These are phyloP conservation scores for Aspergillus terreus DNA, from an alignment of 2,329 filamentous ascomycete genomes.

Conservation along the genomic window DNA sequence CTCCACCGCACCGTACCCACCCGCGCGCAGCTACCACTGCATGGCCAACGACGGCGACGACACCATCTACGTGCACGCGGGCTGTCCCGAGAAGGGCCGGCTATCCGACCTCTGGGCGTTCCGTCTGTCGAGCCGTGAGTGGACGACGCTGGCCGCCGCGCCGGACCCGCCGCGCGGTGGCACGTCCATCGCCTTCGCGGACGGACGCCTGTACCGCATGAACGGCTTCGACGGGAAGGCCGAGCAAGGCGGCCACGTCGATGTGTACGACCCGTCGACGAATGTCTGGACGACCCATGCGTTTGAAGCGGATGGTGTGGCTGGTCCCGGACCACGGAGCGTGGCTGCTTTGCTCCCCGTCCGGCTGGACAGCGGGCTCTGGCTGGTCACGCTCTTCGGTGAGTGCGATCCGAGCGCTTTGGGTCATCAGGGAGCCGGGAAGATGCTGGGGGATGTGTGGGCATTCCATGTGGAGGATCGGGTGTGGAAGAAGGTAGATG, in stretches of 20 bases:
- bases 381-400: constrained; percentile 51
- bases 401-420: constrained; percentile 52
- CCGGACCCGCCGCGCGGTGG: constrained; percentile 66
- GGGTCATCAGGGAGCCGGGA: constrained; percentile 54
- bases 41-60: constrained; percentile 60
- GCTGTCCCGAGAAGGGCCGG: constrained; percentile 62
- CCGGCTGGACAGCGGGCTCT: constrained; percentile 28
- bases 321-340: constrained; percentile 49
- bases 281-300: constrained; percentile 38
- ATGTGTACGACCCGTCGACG: constrained; percentile 50
- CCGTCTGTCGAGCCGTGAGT: constrained; percentile 59
- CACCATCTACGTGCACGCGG: constrained; percentile 73
- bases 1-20: constrained; percentile 49
- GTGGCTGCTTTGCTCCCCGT: constrained; percentile 47
- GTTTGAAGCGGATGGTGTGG: constrained; percentile 39
- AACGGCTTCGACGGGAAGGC: constrained; percentile 71
- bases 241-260: constrained; percentile 69
- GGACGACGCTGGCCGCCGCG: constrained; percentile 65
- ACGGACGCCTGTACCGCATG: constrained; percentile 69
- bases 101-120: constrained; percentile 76
- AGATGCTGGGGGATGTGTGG: constrained; percentile 55
- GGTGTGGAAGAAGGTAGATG: constrained; percentile 33
- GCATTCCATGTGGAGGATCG: constrained; percentile 36
- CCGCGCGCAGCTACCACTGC: constrained; percentile 68
- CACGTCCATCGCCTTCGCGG: constrained; percentile 61